Evolutionary conservation across 2,329 filamentous ascomycete genomes (phyloP), one percentile per base, ranked within the genome.

Genomic region (Hypoxylon sp.): DNA sequence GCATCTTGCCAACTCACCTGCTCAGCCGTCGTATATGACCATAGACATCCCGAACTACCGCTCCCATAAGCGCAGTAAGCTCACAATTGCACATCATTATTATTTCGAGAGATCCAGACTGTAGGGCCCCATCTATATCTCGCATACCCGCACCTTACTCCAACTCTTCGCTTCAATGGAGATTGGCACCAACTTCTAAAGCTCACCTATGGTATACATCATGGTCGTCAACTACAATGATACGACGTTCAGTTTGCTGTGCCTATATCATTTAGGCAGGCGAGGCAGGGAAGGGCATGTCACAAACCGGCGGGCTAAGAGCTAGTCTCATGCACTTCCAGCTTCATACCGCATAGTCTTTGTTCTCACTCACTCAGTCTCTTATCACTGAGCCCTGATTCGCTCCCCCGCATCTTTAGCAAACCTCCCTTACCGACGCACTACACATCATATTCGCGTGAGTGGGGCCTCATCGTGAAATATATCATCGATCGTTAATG

Each of bases 351-450:
- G 64, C 64, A 58, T 70, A 67, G 57, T 55, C 37, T 54, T 31
- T 50, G n/a, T 35, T 61, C 58, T 40, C 60, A 37, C 69, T 57
- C 40, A 58, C 35, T 46, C 48, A 54, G 48, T 44, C 51, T 30
- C 68, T 71, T 72, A 72, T 72, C 70, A 72, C 30, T 4, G 6
- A 22, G 22, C 31, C 59, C 59, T 68, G 58, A 71, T 71, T 72
- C 68, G 70, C 55, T 64, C 69, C 68, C 70, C 68, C 63, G 59
- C 68, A 72, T 64, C 57, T 50, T 63, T 65, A 64, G 58, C 58
- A 58, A 57, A 56, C 63, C 55, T 51, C 40, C 63, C 44, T 55
- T 46, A 44, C 53, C 35, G 30, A 37, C 22, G 37, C 64, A 57
- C 30, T 44, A 46, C 22, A 65, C 37, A 68, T 59, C 56, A 59